Evolutionary conservation across 108 stramenopile genomes (phyloP).

Genomic region (Skeletonema menzelii): DNA sequence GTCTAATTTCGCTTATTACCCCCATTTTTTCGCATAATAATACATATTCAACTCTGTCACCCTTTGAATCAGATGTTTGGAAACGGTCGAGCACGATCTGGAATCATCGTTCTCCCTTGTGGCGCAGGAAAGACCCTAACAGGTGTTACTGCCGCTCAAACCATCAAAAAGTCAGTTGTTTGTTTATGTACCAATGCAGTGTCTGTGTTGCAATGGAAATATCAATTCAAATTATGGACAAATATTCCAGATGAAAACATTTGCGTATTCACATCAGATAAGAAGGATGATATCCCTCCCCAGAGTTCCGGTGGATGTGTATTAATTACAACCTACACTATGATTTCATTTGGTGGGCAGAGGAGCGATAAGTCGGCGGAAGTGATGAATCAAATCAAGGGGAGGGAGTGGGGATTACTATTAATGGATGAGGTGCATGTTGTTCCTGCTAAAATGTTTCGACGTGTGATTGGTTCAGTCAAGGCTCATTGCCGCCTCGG

Average conservation of each 20-base stretch:
- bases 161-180: slow-evolving; percentile 93
- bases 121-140: slow-evolving; percentile 98
- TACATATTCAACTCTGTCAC: not conserved
- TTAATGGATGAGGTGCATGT: slow-evolving; percentile 99
- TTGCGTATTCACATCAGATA: slow-evolving; percentile 90
- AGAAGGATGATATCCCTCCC: slow-evolving; percentile 89
- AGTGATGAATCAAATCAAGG: slow-evolving; percentile 88
- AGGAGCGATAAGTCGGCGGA: slow-evolving; percentile 85
- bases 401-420: slow-evolving; percentile 98
- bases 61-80: slow-evolving; percentile 89
- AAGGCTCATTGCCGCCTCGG: slow-evolving; percentile 98
- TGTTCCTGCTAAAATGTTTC: slow-evolving; percentile 95
- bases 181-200: slow-evolving; percentile 96
- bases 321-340: slow-evolving; percentile 97
- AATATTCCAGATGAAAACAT: slow-evolving; percentile 90
- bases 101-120: slow-evolving; percentile 99
- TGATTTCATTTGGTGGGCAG: slow-evolving; percentile 92
- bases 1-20: not conserved
- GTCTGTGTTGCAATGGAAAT: slow-evolving; percentile 97
- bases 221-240: slow-evolving; percentile 93
- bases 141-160: slow-evolving; percentile 97
- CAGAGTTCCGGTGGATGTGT: slow-evolving; percentile 71
- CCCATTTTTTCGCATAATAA: not conserved
- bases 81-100: slow-evolving; percentile 97
- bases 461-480: slow-evolving; percentile 86